phyloP scores from a whole-genome alignment of 768 basidiomycete species.

The Rhodosporidiobolus sp. region DNA sequence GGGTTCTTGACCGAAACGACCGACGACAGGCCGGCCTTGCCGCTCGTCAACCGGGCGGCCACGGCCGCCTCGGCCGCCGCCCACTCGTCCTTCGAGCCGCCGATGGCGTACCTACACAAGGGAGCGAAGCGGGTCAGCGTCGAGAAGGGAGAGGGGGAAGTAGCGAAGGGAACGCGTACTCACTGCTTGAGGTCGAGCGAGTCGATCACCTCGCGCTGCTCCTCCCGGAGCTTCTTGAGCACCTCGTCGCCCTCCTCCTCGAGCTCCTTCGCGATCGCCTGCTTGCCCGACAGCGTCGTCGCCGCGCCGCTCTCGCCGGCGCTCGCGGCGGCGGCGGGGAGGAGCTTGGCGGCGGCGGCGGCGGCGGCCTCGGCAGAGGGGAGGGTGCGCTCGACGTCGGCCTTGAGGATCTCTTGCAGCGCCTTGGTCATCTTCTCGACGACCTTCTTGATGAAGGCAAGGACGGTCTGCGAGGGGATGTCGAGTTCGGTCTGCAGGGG shows the following conservation, averaged over 20 bases:
- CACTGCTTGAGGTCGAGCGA: slow-evolving; percentile 83
- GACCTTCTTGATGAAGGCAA: slow-evolving; percentile 88
- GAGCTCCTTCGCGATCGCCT: slow-evolving; percentile 63
- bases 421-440: slow-evolving; percentile 69
- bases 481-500: slow-evolving; percentile 65
- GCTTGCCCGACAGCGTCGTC: slow-evolving; percentile 26
- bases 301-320: slow-evolving; percentile 8
- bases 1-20: slow-evolving; percentile 42
- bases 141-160: background rate
- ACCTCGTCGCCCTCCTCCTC: slow-evolving; percentile 72
- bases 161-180: slow-evolving; percentile 49
- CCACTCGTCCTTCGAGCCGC: slow-evolving; percentile 38
- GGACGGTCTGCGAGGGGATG: slow-evolving; percentile 69
- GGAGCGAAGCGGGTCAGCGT: background rate
- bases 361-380: slow-evolving; percentile 29
- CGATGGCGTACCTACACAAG: slow-evolving; percentile 30
- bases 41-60: slow-evolving; percentile 20
- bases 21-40: slow-evolving; percentile 13
- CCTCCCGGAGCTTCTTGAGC: slow-evolving; percentile 51
- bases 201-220: slow-evolving; percentile 83
- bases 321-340: background rate
- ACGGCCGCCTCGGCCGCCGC: slow-evolving; percentile 39
- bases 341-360: slow-evolving; percentile 1
- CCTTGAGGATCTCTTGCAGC: slow-evolving; percentile 45
- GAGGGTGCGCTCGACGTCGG: slow-evolving; percentile 38